Base-by-base conservation (phyloP, 2,329 filamentous ascomycete species). In the Fusarium equiseti region DNA sequence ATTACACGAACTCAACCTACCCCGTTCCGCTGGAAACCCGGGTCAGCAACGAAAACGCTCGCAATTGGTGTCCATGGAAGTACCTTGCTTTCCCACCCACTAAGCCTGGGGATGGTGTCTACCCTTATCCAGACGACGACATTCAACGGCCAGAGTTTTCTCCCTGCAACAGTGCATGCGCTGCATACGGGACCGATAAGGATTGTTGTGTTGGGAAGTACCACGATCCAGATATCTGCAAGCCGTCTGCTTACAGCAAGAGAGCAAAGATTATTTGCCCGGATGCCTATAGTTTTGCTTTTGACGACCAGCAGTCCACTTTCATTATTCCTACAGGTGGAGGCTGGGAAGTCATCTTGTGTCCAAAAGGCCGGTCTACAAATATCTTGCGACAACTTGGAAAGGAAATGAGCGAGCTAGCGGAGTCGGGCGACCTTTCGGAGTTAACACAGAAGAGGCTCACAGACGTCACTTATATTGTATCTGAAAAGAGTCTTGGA, bases 261-360 rank as follows among this genome's bases (percentile, higher is more conserved):
- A 84, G 84, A 13, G 91, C 92, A 56, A 96, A 97, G 82, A 82
- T 81, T 6, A 86, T 95, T 15, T 97, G 93, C 77, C 93, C 93
- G 1, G 93, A 97, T 80, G 93, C 93, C 5, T 97, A 96, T 81
- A 93, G 91, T 75, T 97, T 88, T 78, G 90, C 91, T 53, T 89
- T 88, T 78, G 86, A 89, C 71, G 87, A 90, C 74, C 81, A 83
- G 66, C 81, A 82, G 31, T 88, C 85, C 18, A 90, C 88, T 0
- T 91, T 90, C 73, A 88, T 89, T 72, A 83, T 90, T 38, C 88
- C 89, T 4, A 83, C 79, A 13, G 92, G 93, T 20, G 92, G 91
- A 24, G 92, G 92, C 1, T 96, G 92, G 84, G 89, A 95, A 78
- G 86, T 96, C 16, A 86, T 92, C 12, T 93, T 96, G 78, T 96